Conservation (phyloP, 345 rosid species). For the Lepidium aucheri region DNA sequence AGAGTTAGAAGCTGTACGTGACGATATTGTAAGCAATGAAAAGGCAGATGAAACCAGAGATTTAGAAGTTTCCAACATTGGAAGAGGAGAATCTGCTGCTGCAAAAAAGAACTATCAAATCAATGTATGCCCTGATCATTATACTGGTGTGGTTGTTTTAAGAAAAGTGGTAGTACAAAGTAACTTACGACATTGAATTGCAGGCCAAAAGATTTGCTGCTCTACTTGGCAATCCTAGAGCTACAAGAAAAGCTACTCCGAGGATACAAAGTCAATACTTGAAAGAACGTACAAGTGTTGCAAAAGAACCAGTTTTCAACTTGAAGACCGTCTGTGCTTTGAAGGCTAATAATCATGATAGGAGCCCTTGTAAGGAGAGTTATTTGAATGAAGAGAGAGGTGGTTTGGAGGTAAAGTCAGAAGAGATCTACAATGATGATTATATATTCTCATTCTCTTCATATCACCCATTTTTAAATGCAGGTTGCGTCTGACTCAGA, state of each 20-base stretch:
- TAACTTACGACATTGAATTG: neutral
- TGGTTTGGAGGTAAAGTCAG: constrained; percentile 15
- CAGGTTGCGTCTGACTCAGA: constrained; percentile 4
- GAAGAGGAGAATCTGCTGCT: neutral
- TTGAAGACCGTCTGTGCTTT: neutral
- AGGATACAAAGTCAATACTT: neutral
- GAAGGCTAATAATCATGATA: constrained; percentile 9
- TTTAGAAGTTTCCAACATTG: neutral
- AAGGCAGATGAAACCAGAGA: neutral
- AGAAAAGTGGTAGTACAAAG: neutral
- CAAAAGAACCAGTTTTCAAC: neutral
- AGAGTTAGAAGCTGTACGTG: constrained; percentile 16
- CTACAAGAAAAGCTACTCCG: neutral
- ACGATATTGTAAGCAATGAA: constrained; percentile 3
- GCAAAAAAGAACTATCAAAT: neutral
- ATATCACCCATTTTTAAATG: constrained; percentile 3
- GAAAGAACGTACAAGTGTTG: constrained; percentile 4
- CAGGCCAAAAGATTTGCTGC: constrained; percentile 17
- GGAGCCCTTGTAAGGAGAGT: constrained; percentile 10
- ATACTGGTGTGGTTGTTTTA: neutral
- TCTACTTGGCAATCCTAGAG: constrained; percentile 1
- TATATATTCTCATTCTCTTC: neutral
- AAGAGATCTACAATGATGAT: neutral
- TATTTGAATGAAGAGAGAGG: constrained; percentile 13
- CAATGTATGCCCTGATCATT: neutral